Evolutionary conservation across 257 asterid genomes (phyloP), one percentile per base, ranked within the genome.

Genomic region (Solanum clarkiae): DNA sequence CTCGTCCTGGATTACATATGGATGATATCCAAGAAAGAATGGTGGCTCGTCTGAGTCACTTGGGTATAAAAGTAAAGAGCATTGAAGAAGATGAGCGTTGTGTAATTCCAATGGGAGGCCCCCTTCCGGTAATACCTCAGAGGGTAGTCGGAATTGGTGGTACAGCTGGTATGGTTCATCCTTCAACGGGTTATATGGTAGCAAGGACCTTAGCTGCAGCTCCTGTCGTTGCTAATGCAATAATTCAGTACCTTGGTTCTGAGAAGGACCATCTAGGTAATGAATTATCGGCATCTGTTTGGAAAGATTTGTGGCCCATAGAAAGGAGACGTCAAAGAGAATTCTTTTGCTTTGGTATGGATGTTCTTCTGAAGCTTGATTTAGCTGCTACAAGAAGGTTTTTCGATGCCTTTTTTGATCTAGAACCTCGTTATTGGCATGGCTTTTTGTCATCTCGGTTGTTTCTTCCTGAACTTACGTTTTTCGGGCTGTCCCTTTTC

Each of bases 141-240:
- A 88, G 99, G 80, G 98, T 96, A 1, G 89, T 96, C 4, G 98
- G 99, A 85, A 95, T 95, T 15, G 99, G 99, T 7, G 99, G 99
- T 56, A 97, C 99, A 16, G 98, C 98, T 0, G 99, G 98, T n/a
- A 95, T 97, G 99, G 99, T 97, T 86, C 99, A 95, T 81, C 99
- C 99, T 20, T 95, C 99, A 12, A 97, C 99, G 0, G 99, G 99
- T 36, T 97, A 95, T 85, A 97, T 97, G 99, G 99, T 97, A 51
- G 98, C 99, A n/a, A 85, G 99, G 89, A 97, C 99, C 71, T 86
- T 97, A 53, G 99, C 99, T 22, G 98, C 98, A 29, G 98, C 99
- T 45, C 99, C 98, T 1, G 59, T 95, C 13, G 97, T 96, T 5
- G 99, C 99, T 29, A 90, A 89, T 86, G 97, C 98, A 53, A 94